Evolutionary conservation across 257 asterid species (phyloP), one percentile per base, ranked within the genome.

Genomic region (Voacanga thouarsii): DNA sequence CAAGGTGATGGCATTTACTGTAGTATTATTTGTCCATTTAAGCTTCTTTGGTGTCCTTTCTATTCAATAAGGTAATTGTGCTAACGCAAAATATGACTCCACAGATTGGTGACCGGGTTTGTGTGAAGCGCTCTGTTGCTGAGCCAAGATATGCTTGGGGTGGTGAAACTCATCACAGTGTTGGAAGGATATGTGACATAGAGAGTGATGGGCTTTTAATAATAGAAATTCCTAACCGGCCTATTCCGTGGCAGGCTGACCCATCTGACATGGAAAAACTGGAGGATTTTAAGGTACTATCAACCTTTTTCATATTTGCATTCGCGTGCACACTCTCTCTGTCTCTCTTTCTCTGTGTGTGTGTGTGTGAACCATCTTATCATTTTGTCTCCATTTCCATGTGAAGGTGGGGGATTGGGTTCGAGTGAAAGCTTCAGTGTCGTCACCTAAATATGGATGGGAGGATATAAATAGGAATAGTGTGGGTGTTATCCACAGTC

Each of bases 141-240:
- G 99, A 96, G 88, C 99, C 99, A 77, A 86, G 98, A 87, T 96
- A 89, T 86, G 98, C 99, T 82, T 96, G 99, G 99, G 99, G 99
- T 80, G 99, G 99, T 64, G 99, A 92, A 91, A 96, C 99, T 37
- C 98, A 96, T 84, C 99, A 96, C 65, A 96, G 98, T 75, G 96
- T 96, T 70, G 99, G 99, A 85, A 92, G 85, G 89, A 89, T 96
- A 75, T 82, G 91, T 76, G 98, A 96, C 85, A 90, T 96, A 79
- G 99, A 96, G 89, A 94, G 87, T 79, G 98, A 93, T 81, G 99
- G 99, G 74, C 97, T 96, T 80, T 84, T 96, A 85, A 88, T 93
- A 77, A 89, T 96, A 69, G 97, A 93, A 83, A 96, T 96, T 75
- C 91, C 97, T 50, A 84, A 87, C 81, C 89, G 98, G 77, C 96